Conservation (phyloP, 345 rosid genomes). For the Erysimum cheiranthoides region DNA sequence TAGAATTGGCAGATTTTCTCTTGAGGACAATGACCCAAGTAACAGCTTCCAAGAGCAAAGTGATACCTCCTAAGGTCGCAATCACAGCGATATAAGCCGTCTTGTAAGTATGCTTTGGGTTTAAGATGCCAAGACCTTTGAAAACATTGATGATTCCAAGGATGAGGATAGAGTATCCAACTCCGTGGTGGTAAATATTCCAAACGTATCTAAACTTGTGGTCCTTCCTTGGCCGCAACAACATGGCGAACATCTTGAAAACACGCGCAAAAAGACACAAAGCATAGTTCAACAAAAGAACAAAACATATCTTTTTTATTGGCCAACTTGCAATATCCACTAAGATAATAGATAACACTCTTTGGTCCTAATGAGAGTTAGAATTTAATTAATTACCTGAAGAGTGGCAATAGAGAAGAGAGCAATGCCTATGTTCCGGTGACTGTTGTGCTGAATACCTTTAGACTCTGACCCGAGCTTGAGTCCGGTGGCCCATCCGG, state of each 20-base stretch:
- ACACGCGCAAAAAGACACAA: conserved; percentile 26
- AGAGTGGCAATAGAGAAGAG: conserved; percentile 48
- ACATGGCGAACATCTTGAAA: conserved; percentile 75
- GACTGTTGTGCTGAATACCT: conserved; percentile 31
- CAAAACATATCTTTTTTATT: conserved; percentile 31
- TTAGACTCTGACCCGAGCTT: conserved; percentile 45
- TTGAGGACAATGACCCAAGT: conserved; percentile 50
- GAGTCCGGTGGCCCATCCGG: conserved; percentile 56
- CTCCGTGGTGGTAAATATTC: conserved; percentile 83
- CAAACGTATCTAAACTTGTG: conserved; percentile 78
- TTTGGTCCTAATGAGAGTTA: neutral
- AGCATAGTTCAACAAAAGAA: conserved; percentile 20
- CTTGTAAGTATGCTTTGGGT: conserved; percentile 54
- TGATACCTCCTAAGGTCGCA: conserved; percentile 29
- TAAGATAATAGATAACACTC: neutral
- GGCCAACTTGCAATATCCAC: conserved; percentile 26
- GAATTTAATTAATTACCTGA: conserved; percentile 41
- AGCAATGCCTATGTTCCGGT: conserved; percentile 48
- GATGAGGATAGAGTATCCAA: conserved; percentile 67
- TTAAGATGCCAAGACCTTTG: conserved; percentile 74
- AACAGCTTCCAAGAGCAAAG: conserved; percentile 45
- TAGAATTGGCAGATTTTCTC: conserved; percentile 42
- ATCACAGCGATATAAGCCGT: conserved; percentile 40
- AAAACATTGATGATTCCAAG: conserved; percentile 80
- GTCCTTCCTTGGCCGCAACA: conserved; percentile 85